Evolutionary conservation across 148 eudicot species (phyloP).

Genomic region (Limonium bicolor): DNA sequence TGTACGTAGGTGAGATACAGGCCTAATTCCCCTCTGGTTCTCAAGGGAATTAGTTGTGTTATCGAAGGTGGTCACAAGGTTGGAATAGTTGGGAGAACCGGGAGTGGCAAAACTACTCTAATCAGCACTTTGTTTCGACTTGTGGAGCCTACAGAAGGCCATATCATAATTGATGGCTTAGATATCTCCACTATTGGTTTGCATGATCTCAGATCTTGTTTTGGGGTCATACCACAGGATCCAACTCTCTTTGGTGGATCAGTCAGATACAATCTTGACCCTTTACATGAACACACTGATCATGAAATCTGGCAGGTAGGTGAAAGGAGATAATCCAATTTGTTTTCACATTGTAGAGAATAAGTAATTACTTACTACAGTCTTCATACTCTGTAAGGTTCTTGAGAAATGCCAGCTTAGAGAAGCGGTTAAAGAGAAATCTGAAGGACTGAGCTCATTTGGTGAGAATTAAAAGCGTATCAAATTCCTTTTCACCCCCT

Average conservation of each 20-base stretch:
- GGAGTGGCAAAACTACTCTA: conserved; percentile 21
- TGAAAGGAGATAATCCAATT: no score
- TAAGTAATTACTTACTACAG: no score
- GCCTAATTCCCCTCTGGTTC: conserved; percentile 22
- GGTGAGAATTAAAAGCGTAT: conserved; percentile 10
- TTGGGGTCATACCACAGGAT: conserved; percentile 10
- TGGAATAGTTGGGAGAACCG: conserved; percentile 33
- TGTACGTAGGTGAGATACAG: conserved; percentile 21
- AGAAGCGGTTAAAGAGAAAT: conserved; percentile 20
- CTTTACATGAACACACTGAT: conserved; percentile 24
- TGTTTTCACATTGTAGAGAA: no score
- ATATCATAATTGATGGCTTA: conserved; percentile 5
- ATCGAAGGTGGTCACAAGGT: conserved; percentile 28
- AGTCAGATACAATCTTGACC: conserved; percentile 28
- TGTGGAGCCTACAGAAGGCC: conserved; percentile 10
- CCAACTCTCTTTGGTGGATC: conserved; percentile 14
- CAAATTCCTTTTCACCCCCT: no score
- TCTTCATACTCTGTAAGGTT: no score
- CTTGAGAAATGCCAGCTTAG: conserved; percentile 29
- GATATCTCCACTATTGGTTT: conserved; percentile 11
- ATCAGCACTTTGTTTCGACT: conserved; percentile 15
- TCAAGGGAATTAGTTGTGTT: conserved; percentile 22
- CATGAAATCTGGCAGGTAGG: conserved; percentile 28
- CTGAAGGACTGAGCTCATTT: conserved; percentile 21
- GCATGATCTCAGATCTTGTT: conserved; percentile 4